Conservation (phyloP, 2,329 filamentous ascomycete species). For the Ceratocystis huliohia region DNA sequence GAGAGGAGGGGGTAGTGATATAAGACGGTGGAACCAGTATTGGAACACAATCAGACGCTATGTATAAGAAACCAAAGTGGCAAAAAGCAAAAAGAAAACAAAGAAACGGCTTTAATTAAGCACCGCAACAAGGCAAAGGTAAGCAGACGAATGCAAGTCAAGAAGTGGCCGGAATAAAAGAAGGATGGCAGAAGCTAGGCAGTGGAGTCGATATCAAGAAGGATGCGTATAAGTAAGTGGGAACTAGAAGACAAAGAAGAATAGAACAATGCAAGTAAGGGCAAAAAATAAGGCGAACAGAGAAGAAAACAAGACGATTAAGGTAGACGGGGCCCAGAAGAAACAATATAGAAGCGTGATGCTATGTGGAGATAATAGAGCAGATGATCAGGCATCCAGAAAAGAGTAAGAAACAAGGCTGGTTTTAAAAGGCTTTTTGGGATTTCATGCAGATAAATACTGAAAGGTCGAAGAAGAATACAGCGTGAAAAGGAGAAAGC, state of each 20-base stretch:
- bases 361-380: neutral
- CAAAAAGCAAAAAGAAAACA: neutral
- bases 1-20: neutral
- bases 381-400: neutral
- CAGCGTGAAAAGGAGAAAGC: neutral
- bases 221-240: conserved; percentile 6
- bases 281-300: neutral
- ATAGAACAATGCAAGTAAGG: neutral
- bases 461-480: neutral
- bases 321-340: neutral
- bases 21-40: neutral
- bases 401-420: neutral
- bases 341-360: neutral
- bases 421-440: neutral
- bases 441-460: neutral
- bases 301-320: neutral
- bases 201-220: neutral
- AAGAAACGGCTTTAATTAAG: neutral
- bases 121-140: conserved; percentile 1
- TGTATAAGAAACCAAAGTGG: neutral
- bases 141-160: neutral
- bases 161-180: conserved; percentile 1
- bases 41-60: neutral
- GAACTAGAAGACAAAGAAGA: neutral
- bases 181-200: neutral